Conservation (phyloP, 2,329 filamentous ascomycete species). For the Rachicladosporium sp. region DNA sequence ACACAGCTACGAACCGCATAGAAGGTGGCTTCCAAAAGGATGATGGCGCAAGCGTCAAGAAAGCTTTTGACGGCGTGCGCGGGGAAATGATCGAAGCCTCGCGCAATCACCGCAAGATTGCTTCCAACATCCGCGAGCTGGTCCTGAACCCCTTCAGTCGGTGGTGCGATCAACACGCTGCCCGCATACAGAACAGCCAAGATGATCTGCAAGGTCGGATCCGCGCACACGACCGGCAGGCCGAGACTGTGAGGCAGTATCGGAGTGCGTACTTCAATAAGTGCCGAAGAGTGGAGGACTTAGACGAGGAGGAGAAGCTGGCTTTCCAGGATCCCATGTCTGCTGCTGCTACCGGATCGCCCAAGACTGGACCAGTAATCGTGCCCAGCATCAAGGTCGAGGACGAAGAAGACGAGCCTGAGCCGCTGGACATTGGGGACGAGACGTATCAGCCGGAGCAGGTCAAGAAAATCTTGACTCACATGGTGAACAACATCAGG, state of each 20-base stretch:
- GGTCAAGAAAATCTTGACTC: constrained; percentile 75
- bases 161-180: constrained; percentile 93
- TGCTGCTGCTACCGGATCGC: constrained; percentile 34
- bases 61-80: constrained; percentile 91
- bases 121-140: constrained; percentile 88
- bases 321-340: constrained; percentile 77
- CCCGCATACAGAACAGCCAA: constrained; percentile 82
- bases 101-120: constrained; percentile 87
- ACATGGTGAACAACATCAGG: constrained; percentile 78
- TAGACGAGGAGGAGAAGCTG: constrained; percentile 97
- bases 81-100: constrained; percentile 85
- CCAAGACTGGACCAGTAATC: constrained; percentile 35
- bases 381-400: constrained; percentile 79
- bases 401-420: constrained; percentile 57
- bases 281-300: constrained; percentile 85
- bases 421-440: constrained; percentile 82
- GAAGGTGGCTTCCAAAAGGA: constrained; percentile 75
- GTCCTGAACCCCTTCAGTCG: constrained; percentile 88
- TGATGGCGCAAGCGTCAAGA: constrained; percentile 89
- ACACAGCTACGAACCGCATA: constrained; percentile 68
- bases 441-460: constrained; percentile 74
- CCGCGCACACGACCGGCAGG: constrained; percentile 86
- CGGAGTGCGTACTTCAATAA: constrained; percentile 98
- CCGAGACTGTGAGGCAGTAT: constrained; percentile 80
- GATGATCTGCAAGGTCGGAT: constrained; percentile 85